A percentile compares a stretch with the other conserved stretches of the same genome.
These are phyloP conservation scores for Aspergillus cejpii DNA, from an alignment of 2,329 filamentous ascomycete genomes.

Conservation along the genomic window DNA sequence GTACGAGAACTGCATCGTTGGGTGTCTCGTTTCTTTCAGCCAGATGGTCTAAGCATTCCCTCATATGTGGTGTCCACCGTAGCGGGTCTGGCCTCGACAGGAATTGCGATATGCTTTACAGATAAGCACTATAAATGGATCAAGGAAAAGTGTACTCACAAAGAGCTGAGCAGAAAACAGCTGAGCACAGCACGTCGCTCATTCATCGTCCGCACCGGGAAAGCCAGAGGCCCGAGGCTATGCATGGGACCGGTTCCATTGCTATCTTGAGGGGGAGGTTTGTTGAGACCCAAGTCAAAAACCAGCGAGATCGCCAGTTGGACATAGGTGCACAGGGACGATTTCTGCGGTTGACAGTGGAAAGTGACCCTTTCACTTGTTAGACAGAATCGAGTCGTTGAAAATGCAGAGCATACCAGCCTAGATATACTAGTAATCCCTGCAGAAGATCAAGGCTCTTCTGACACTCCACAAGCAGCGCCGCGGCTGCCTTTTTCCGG, in stretches of 20 bases:
- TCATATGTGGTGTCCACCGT: slow-evolving; percentile 52
- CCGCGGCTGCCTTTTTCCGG: slow-evolving; percentile 2
- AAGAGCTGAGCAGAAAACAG: slow-evolving; percentile 10
- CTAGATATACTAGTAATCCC: slow-evolving; percentile 9
- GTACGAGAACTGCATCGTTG: slow-evolving; percentile 44
- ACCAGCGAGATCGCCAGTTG: slow-evolving; percentile 9
- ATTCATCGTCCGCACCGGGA: slow-evolving; percentile 7
- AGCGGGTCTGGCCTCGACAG: slow-evolving; percentile 46
- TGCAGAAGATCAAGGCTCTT: slow-evolving; percentile 9
- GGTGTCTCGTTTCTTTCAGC: slow-evolving; percentile 42
- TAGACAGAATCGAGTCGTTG: no score
- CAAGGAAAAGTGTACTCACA: background rate
- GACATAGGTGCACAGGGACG: slow-evolving; percentile 8
- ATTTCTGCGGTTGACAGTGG: slow-evolving; percentile 7
- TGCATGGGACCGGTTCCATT: background rate
- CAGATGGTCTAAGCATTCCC: slow-evolving; percentile 48
- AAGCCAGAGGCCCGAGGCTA: background rate
- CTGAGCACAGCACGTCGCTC: slow-evolving; percentile 9
- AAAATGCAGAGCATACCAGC: slow-evolving; percentile 1
- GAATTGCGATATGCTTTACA: slow-evolving; percentile 39
- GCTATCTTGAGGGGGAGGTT: slow-evolving; percentile 2
- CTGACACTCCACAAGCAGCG: slow-evolving; percentile 7
- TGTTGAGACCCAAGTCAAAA: slow-evolving; percentile 8
- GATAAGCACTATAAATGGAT: slow-evolving; percentile 9
- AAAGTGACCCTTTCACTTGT: slow-evolving; percentile 6